These are phyloP conservation scores for Flammula alnicola DNA, from an alignment of 1,284 basidiomycete species.

Conservation along the genomic window DNA sequence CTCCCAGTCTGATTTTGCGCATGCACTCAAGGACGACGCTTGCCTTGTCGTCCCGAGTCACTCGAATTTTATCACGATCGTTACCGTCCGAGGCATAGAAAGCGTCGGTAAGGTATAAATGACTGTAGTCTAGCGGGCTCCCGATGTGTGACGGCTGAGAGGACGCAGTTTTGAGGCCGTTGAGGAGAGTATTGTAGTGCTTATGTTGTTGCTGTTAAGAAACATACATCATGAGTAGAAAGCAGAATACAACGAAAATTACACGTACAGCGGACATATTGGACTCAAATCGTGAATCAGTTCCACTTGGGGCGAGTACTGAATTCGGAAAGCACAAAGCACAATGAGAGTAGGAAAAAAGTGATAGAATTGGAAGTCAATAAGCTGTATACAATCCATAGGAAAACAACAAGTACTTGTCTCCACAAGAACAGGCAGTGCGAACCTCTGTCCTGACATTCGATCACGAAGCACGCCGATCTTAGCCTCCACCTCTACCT, in stretches of 20 bases:
- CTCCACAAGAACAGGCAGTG: slow-evolving; percentile 82
- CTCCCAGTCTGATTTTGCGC: slow-evolving; percentile 83
- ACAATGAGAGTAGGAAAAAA: slow-evolving; percentile 8
- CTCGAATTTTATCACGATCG: slow-evolving; percentile 75
- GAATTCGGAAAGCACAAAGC: slow-evolving; percentile 1
- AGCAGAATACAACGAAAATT: slow-evolving; percentile 6
- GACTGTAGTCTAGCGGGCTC: slow-evolving; percentile 74
- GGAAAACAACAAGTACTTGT: slow-evolving; percentile 61
- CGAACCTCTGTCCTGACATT: slow-evolving; percentile 57
- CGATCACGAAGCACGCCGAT: slow-evolving; percentile 81
- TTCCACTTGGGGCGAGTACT: slow-evolving; percentile 57
- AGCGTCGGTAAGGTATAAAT: slow-evolving; percentile 82
- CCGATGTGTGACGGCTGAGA: slow-evolving; percentile 52
- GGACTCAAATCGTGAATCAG: slow-evolving; percentile 83
- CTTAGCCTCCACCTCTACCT: slow-evolving; percentile 91
- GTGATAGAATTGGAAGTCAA: slow-evolving; percentile 12
- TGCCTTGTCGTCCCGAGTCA: slow-evolving; percentile 83
- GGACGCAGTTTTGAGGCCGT: slow-evolving; percentile 68
- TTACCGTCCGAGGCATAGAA: slow-evolving; percentile 69
- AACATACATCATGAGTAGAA: background rate
- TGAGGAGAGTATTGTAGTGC: slow-evolving; percentile 86
- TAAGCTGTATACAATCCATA: slow-evolving; percentile 14
- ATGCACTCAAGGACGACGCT: slow-evolving; percentile 69
- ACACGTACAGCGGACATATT: slow-evolving; percentile 85
- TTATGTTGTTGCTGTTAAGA: slow-evolving; percentile 76